These are phyloP conservation scores for Leonotis leonurus DNA, from an alignment of 257 asterid genomes.

Conservation along the genomic window DNA sequence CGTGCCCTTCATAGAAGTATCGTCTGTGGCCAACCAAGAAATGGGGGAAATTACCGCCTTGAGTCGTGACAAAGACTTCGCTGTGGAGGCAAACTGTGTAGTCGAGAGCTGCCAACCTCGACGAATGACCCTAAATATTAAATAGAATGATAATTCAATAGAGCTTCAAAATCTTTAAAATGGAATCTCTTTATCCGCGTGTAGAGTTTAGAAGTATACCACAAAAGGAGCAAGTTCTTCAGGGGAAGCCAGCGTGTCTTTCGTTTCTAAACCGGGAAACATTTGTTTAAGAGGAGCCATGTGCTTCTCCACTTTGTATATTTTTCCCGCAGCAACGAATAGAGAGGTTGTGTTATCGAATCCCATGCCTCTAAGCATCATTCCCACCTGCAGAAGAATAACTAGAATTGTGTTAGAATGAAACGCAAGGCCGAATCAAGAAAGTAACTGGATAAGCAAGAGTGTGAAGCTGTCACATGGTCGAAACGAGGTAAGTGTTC, in stretches of 20 bases:
- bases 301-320: slow-evolving; percentile 76
- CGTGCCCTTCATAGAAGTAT: slow-evolving; percentile 78
- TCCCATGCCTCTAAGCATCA: slow-evolving; percentile 99
- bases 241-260: slow-evolving; percentile 64
- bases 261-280: slow-evolving; percentile 80
- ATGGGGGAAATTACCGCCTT: slow-evolving; percentile 98
- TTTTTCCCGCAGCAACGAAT: slow-evolving; percentile 91
- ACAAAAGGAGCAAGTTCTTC: slow-evolving; percentile 80
- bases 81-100: slow-evolving; percentile 96
- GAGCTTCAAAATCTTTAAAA: not conserved
- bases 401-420: not conserved
- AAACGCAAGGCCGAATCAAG: not conserved
- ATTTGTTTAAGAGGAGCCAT: slow-evolving; percentile 94
- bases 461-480: not conserved
- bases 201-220: slow-evolving; percentile 30
- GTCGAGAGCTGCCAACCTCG: slow-evolving; percentile 97
- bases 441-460: not conserved
- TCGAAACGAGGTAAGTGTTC: not conserved
- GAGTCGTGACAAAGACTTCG: slow-evolving; percentile 90
- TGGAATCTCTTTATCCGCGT: not conserved
- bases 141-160: slow-evolving; percentile 7
- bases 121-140: slow-evolving; percentile 81
- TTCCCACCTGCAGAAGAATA: slow-evolving; percentile 61
- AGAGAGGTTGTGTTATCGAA: slow-evolving; percentile 79
- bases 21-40: slow-evolving; percentile 97